Conservation (phyloP, 2,329 filamentous ascomycete species). For the Pyrenochaeta sp. region DNA sequence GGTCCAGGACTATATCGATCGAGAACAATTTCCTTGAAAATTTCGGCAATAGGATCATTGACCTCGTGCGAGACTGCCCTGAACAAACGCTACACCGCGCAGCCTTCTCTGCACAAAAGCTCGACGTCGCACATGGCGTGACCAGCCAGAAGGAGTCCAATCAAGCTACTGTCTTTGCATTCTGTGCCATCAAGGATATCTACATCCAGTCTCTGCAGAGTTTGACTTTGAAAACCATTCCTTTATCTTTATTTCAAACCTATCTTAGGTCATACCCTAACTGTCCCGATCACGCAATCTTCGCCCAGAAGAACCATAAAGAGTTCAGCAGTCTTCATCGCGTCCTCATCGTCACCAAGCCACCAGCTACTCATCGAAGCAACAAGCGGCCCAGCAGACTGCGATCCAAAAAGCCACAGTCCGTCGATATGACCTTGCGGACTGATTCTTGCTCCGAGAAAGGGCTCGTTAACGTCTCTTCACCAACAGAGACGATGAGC, state of each 20-base stretch:
- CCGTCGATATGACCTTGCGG: conserved; percentile 24
- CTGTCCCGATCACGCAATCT: conserved; percentile 56
- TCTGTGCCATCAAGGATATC: conserved; percentile 56
- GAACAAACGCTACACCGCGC: conserved; percentile 54
- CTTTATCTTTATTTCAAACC: conserved; percentile 56
- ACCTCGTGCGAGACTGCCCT: conserved; percentile 48
- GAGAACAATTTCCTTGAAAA: conserved; percentile 39
- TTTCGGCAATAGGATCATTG: conserved; percentile 47
- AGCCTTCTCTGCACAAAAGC: conserved; percentile 53
- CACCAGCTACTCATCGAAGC: conserved; percentile 5
- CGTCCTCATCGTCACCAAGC: conserved; percentile 10
- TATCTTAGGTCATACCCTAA: conserved; percentile 55
- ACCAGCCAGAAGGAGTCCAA: conserved; percentile 33
- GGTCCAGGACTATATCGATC: conserved; percentile 11
- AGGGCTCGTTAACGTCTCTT: conserved; percentile 30
- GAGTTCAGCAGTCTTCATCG: conserved; percentile 54
- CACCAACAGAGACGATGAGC: conserved; percentile 11
- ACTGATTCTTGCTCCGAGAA: conserved; percentile 43
- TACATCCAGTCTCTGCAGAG: conserved; percentile 47
- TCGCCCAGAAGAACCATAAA: conserved; percentile 56
- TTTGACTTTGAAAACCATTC: conserved; percentile 45
- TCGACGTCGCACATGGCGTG: conserved; percentile 41
- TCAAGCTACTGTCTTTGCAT: conserved; percentile 53
- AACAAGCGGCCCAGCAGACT: conserved; percentile 27
- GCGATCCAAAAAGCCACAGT: conserved; percentile 12